phyloP scores from a whole-genome alignment of 2,329 filamentous ascomycete genomes.

The Periconia macrospinosa region DNA sequence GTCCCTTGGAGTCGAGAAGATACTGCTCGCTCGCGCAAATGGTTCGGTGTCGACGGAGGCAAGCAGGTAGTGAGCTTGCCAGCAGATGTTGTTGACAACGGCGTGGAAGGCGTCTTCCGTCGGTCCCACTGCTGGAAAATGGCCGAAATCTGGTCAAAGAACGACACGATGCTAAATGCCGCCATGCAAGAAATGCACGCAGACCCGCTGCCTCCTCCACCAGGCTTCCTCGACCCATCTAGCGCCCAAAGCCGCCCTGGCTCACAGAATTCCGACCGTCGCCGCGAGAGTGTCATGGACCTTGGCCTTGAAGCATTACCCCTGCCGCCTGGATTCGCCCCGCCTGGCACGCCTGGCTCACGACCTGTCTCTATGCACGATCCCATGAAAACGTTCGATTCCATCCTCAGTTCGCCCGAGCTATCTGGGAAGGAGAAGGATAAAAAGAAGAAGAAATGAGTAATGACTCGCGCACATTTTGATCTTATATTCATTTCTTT shows the following conservation, averaged over 20 bases:
- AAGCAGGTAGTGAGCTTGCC: conserved; percentile 64
- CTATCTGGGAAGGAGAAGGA: conserved; percentile 25
- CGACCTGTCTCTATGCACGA: conserved; percentile 38
- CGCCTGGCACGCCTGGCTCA: conserved; percentile 28
- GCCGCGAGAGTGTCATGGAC: conserved; percentile 49
- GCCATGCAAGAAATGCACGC: conserved; percentile 39
- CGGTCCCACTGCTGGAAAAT: conserved; percentile 70
- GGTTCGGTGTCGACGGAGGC: conserved; percentile 74
- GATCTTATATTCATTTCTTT: too few relatives aligned
- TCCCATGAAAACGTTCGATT: conserved; percentile 53
- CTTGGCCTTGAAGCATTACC: conserved; percentile 52
- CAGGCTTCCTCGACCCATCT: conserved; percentile 28
- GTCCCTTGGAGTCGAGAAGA: conserved; percentile 73
- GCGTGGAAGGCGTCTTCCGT: conserved; percentile 68
- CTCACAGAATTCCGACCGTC: conserved; percentile 32
- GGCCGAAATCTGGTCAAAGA: conserved; percentile 62
- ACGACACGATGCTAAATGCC: conserved; percentile 34
- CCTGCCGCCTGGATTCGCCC: conserved; percentile 47
- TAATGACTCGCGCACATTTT: background rate
- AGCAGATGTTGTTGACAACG: conserved; percentile 65
- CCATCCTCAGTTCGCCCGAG: conserved; percentile 44
- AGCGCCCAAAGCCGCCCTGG: conserved; percentile 12
- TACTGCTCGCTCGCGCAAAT: conserved; percentile 59
- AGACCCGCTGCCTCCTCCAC: conserved; percentile 35
- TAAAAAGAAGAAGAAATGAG: conserved; percentile 34